phyloP scores from a whole-genome alignment of 139 green algal genomes.

The Chlorella sp. region DNA sequence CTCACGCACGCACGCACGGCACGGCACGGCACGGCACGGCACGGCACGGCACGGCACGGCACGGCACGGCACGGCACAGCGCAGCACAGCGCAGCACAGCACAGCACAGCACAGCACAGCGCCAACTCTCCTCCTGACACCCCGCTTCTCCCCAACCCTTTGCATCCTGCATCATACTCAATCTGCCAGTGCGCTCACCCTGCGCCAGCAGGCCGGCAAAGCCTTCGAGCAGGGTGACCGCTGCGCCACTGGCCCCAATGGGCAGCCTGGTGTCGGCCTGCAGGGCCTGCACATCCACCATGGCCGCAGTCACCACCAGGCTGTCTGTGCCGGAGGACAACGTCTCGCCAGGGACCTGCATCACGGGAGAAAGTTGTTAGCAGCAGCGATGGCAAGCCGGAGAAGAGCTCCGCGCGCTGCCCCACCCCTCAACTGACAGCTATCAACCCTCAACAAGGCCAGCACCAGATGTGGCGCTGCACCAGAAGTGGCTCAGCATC shows the following conservation, averaged over 20 bases:
- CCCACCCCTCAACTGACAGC: no score
- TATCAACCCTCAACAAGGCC: background rate
- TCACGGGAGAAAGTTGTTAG: no score
- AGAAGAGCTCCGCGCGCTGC: background rate
- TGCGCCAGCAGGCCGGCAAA: background rate
- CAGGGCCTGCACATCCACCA: background rate
- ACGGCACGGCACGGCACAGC: background rate
- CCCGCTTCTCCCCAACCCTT: background rate
- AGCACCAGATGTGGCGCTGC: no score
- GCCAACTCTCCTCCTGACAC: background rate
- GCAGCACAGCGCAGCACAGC: background rate
- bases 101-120: background rate
- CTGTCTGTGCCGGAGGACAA: background rate
- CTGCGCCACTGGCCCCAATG: slow-evolving; percentile 4
- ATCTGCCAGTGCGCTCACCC: no score
- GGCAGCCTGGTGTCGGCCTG: background rate
- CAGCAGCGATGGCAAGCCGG: background rate
- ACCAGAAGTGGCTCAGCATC: no score
- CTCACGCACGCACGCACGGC: no score
- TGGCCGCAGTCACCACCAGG: background rate
- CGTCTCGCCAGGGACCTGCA: background rate
- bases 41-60: no score
- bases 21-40: no score
- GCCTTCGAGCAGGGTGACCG: background rate
- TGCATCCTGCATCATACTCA: no score